Conservation (phyloP, 352 stramenopile species). For the Phytopythium kandeliae region DNA sequence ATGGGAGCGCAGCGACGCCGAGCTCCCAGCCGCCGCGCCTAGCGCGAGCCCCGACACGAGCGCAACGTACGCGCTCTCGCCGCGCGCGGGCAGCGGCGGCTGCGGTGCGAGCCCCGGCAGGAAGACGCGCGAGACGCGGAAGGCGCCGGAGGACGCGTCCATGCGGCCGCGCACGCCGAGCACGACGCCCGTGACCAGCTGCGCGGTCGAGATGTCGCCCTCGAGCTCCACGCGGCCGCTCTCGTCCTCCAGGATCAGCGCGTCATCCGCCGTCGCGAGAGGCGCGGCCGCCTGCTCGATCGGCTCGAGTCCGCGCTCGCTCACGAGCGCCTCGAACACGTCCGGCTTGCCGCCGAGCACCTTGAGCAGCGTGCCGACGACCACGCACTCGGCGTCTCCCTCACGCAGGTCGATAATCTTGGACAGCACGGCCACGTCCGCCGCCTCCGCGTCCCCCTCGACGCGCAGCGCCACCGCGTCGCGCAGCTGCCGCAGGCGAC, state of each 20-base stretch:
- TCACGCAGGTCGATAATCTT: constrained; percentile 77
- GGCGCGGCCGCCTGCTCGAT: constrained; percentile 23
- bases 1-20: constrained; percentile 44
- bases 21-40: constrained; percentile 13
- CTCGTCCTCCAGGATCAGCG: constrained; percentile 86
- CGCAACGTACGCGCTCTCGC: constrained; percentile 55
- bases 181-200: constrained; percentile 71
- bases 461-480: constrained; percentile 39
- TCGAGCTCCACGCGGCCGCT: constrained; percentile 77
- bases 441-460: constrained; percentile 36
- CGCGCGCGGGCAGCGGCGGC: constrained; percentile 30
- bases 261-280: constrained; percentile 66
- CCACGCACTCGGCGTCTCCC: constrained; percentile 57
- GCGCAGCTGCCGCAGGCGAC: constrained; percentile 65
- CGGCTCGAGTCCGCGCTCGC: constrained; percentile 43
- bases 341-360: constrained; percentile 65
- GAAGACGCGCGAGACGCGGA: constrained; percentile 60
- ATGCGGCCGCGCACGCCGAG: constrained; percentile 62
- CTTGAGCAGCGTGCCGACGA: constrained; percentile 86
- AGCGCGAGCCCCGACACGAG: constrained; percentile 56
- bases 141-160: constrained; percentile 29
- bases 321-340: constrained; percentile 74
- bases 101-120: constrained; percentile 48
- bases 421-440: constrained; percentile 29
- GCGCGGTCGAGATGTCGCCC: constrained; percentile 39